A percentile compares a stretch with the other conserved stretches of the same genome.
phyloP scores from a whole-genome alignment of 768 basidiomycete species.

The Punctularia strigosozonata region DNA sequence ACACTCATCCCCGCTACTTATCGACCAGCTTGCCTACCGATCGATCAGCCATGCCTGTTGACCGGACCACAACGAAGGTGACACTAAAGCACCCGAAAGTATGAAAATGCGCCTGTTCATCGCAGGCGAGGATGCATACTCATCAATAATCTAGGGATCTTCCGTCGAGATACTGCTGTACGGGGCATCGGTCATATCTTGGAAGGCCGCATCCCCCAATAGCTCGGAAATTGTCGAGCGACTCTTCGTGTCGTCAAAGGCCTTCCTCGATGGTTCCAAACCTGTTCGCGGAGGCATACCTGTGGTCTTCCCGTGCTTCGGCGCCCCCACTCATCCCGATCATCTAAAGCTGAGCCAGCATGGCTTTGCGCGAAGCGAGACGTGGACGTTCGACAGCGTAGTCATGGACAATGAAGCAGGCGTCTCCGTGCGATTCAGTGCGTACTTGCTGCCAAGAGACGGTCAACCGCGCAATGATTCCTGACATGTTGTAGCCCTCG shows the following conservation, averaged over 20 bases:
- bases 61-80: slow-evolving; percentile 29
- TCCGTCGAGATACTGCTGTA: slow-evolving; percentile 57
- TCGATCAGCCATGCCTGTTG: slow-evolving; percentile 39
- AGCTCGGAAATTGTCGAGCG: slow-evolving; percentile 40
- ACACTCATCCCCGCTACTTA: no score
- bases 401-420: slow-evolving; percentile 57
- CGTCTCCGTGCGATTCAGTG: slow-evolving; percentile 73
- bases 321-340: slow-evolving; percentile 64
- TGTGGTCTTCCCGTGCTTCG: slow-evolving; percentile 82
- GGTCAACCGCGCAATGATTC: background rate
- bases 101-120: no score
- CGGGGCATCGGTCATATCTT: slow-evolving; percentile 82
- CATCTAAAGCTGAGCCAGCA: slow-evolving; percentile 71
- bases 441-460: slow-evolving; percentile 14
- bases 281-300: slow-evolving; percentile 51
- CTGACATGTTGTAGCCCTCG: slow-evolving; percentile 37
- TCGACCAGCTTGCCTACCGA: background rate
- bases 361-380: slow-evolving; percentile 76
- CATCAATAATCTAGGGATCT: slow-evolving; percentile 36
- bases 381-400: slow-evolving; percentile 57
- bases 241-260: slow-evolving; percentile 74
- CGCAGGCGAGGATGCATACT: background rate
- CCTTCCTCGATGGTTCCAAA: slow-evolving; percentile 70
- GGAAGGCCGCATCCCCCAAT: slow-evolving; percentile 44
- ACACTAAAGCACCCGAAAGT: slow-evolving; percentile 57